Evolutionary conservation across 257 asterid genomes (phyloP).

Genomic region (Solanum ossicruentum): DNA sequence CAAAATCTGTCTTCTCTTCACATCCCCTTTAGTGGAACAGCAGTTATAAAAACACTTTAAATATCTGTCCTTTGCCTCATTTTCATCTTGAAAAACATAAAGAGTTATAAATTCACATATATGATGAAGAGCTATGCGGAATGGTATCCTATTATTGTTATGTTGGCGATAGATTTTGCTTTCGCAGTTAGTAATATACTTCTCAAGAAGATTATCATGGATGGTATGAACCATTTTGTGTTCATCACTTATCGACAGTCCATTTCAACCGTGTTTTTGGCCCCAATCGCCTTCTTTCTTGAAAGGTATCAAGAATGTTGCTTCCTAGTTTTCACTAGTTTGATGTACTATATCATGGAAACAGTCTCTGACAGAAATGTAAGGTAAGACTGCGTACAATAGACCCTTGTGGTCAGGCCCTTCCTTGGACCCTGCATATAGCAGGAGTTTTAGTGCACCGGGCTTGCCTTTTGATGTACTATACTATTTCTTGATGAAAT

Average conservation of each 20-base stretch:
- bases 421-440: too few relatives aligned
- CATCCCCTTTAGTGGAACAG: background rate
- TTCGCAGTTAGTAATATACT: constrained; percentile 58
- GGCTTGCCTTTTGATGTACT: background rate
- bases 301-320: constrained; percentile 31
- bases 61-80: background rate
- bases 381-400: too few relatives aligned
- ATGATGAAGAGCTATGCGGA: constrained; percentile 23
- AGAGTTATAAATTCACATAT: background rate
- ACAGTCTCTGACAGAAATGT: too few relatives aligned
- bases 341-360: background rate
- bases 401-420: too few relatives aligned
- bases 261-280: constrained; percentile 43
- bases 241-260: constrained; percentile 71
- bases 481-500: background rate
- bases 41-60: background rate
- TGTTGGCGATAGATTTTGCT: constrained; percentile 40
- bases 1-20: background rate
- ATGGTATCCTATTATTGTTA: constrained; percentile 45
- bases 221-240: constrained; percentile 48
- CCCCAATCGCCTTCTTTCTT: constrained; percentile 44
- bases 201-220: constrained; percentile 37
- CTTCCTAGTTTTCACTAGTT: background rate
- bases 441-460: too few relatives aligned
- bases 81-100: background rate